A percentile compares a stretch with the other conserved stretches of the same genome.
phyloP scores from a whole-genome alignment of 805 yeast species.

The Cyberlindnera euphorbiae region DNA sequence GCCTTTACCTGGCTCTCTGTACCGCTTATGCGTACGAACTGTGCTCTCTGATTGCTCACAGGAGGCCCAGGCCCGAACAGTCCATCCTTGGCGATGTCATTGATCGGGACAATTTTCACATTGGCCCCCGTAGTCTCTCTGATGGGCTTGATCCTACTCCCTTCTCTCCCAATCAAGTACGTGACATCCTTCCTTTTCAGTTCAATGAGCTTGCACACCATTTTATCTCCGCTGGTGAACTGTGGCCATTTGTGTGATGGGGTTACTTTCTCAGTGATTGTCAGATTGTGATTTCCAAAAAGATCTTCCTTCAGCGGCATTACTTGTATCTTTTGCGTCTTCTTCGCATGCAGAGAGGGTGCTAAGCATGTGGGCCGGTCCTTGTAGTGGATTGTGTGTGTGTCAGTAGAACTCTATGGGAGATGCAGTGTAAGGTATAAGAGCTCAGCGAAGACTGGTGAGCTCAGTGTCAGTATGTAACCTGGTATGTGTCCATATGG shows the following conservation, averaged over 20 bases:
- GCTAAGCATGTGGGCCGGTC: too few relatives aligned
- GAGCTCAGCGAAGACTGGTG: neutral
- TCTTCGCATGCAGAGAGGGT: too few relatives aligned
- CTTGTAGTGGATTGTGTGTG: too few relatives aligned
- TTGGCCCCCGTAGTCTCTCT: constrained; percentile 32
- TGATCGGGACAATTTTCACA: constrained; percentile 36
- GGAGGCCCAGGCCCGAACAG: neutral
- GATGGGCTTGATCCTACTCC: constrained; percentile 33
- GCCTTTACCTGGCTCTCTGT: constrained; percentile 18
- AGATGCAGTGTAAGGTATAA: too few relatives aligned
- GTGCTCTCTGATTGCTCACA: constrained; percentile 13
- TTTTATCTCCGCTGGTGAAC: neutral
- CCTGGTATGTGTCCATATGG: constrained; percentile 9
- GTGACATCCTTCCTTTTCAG: constrained; percentile 33
- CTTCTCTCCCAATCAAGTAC: constrained; percentile 40
- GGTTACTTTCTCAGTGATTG: too few relatives aligned
- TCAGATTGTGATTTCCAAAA: too few relatives aligned
- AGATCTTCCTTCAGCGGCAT: too few relatives aligned
- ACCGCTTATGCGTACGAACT: constrained; percentile 31
- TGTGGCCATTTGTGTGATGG: too few relatives aligned
- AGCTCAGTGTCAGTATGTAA: neutral
- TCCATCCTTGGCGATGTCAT: neutral
- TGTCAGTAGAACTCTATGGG: too few relatives aligned
- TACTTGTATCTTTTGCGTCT: too few relatives aligned
- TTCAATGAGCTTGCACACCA: constrained; percentile 10